Evolutionary conservation across 352 stramenopile genomes (phyloP), one percentile per base, ranked within the genome.

Genomic region (Albugo laibachii): DNA sequence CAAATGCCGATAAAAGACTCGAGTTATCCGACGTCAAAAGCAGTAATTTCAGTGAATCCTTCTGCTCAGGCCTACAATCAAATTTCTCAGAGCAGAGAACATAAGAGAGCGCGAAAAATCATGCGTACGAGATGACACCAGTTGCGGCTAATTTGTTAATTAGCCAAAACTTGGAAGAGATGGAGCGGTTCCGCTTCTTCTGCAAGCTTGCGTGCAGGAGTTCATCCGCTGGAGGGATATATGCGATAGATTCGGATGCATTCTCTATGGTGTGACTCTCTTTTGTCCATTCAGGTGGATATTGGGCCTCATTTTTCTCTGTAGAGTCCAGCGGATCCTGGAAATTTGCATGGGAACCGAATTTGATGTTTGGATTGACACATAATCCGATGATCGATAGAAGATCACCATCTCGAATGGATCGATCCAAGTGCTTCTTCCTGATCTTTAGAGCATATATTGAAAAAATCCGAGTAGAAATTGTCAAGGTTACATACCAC

Each of bases 131-230:
- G 61, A 87, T 87, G 59, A 80, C 81, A 34, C 75, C 75, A 50
- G 66, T 83, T 35, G 69, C 61, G 11, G 75, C 75, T 39, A 87
- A 65, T 39, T 81, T 84, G 63, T 87, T 84, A 31, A 87, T 67
- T 35, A 84, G 75, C 75, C 69, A 84, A 41, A 83, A 87, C 57
- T 87, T 87, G 57, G 71, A 84, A 53, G 75, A 87, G 11, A 87
- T 58, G 34, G 72, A 84, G 18, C 75, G 69, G 39, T 62, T 65
- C 13, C 75, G 66, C 49, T 83, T 87, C 6, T 68, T n/a, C n/a
- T n/a, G n/a, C n/a, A n/a, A n/a, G n/a, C n/a, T 51, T 48, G 82
- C 82, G 41, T 67, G 66, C 10, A 61, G 77, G 11, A 51, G 53
- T 12, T 45, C 47, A 5, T 45, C 18, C 11, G 47, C 44, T 1